Base-by-base conservation (phyloP, 228 moss, liverwort and hornwort species). In the Sphagnum magellanicum region DNA sequence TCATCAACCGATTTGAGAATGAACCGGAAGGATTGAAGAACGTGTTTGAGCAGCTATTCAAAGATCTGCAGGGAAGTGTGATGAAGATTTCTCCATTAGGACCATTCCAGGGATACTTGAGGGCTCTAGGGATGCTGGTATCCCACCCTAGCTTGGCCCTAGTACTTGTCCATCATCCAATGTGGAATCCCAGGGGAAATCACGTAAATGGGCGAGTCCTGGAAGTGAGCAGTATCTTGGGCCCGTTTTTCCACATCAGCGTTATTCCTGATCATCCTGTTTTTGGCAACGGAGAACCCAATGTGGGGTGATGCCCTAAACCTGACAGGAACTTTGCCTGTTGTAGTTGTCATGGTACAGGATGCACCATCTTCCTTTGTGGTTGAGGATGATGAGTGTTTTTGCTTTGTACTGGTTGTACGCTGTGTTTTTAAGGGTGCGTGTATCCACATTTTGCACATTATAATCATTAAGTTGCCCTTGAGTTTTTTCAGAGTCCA, bases 201-300 rank as follows among this genome's bases (percentile, higher is more conserved):
- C 81, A 68, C 61, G 75, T 91, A 16, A 87, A 86, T 76, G 97
- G 93, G 60, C 85, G 97, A 74, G 72, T 80, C 52, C 67, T 98
- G 75, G 97, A 98, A 90, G 78, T 91, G 59, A 77, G 80, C 87
- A 98, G 88, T 71, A 83, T 98, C 67, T 71, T 98, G 55, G 97
- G 96, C 17, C 91, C 97, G 61, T 98, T 98, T 79, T 93, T 98
- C 73, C 91, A 91, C 71, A 89, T 98, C 77, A 93, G 91, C 72
- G 82, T 91, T 58, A 90, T 98, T 67, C 90, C 97, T 10, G 97
- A 93, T 64, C 87, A 92, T 67, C 89, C 87, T 47, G 75, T 85
- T 10, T 92, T 92, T 73, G 87, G 87, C 55, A 87, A 83, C 48
- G 87, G 91, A 50, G 93, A 93, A 74, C 97, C 97, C 46, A 91